Evolutionary conservation across 768 basidiomycete species (phyloP).

Genomic region (Boletus patriciae): DNA sequence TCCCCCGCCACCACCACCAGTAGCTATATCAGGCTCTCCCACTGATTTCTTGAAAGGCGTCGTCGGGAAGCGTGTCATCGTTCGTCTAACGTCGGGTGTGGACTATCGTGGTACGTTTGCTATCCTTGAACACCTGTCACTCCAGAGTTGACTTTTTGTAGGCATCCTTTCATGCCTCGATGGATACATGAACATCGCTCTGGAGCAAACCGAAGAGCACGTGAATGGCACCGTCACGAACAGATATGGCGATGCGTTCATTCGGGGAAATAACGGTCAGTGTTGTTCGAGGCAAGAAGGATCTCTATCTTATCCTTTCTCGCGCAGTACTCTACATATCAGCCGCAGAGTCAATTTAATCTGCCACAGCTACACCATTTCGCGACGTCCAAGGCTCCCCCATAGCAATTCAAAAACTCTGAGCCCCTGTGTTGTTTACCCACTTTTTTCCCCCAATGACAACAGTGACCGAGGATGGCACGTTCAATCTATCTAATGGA

Average conservation of each 20-base stretch:
- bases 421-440: background rate
- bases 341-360: constrained; percentile 59
- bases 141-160: constrained; percentile 31
- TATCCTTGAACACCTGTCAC: background rate
- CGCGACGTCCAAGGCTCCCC: background rate
- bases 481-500: background rate
- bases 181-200: constrained; percentile 98
- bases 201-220: constrained; percentile 97
- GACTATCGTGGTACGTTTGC: constrained; percentile 78
- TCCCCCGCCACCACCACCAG: constrained; percentile 52
- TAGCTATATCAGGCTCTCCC: constrained; percentile 68
- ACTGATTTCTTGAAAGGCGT: constrained; percentile 94
- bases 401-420: background rate
- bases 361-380: background rate
- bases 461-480: background rate
- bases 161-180: constrained; percentile 93
- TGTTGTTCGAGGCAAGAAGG: background rate
- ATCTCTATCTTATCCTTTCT: background rate
- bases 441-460: background rate
- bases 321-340: constrained; percentile 76
- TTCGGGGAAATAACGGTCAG: constrained; percentile 89
- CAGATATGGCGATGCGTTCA: constrained; percentile 92
- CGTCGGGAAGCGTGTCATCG: constrained; percentile 94
- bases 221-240: constrained; percentile 87
- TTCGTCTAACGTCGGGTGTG: constrained; percentile 86